Evolutionary conservation across 2,329 filamentous ascomycete genomes (phyloP), one percentile per base, ranked within the genome.

Genomic region (Xylariaceae sp.): DNA sequence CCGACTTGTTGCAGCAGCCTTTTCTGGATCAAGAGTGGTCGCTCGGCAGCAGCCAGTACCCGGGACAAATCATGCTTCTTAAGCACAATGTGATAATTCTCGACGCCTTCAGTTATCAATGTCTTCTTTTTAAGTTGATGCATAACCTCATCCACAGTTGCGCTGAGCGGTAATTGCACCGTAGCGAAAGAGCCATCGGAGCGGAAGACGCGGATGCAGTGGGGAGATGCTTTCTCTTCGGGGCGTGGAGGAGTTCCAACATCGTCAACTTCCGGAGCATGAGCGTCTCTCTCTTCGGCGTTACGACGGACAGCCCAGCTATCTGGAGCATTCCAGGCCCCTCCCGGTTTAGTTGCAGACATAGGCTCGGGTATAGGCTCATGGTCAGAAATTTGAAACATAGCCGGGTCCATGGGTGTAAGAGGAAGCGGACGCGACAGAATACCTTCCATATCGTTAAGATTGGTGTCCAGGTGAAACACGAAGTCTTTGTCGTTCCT

Each of bases 71-170:
- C 91, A 70, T 97, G 92, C 74, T 95, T 97, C 64, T 89, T 91
- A 78, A 99, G 84, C 33, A 97, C 88, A 55, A 99, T 95, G 69
- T 97, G 91, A 71, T 96, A 99, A 63, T 96, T 96, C 65, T 94
- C 90, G 53, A 96, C 75, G 59, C 91, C 89, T 64, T 97, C 93
- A 52, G 92, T 89, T 29, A 96, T 81, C 63, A 94, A 94, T 2
- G 93, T 95, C 76, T 97, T 97, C 75, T 94, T 95, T 52, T 93
- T 88, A 60, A 99, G 83, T 70, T 94, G 90, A n/a, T 85, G 81
- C 60, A 97, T 87, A 37, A 97, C 87, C 53, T 99, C 93, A 15
- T 84, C 81, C 15, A 96, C 93, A 0, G 88, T 92, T 3, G 93
- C 87, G 66, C 92, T 91, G 46, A 97, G 77, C 2, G 86, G 80